A percentile compares a stretch with the other conserved stretches of the same genome.
These are phyloP conservation scores for Moniliella sp. DNA, from an alignment of 1,284 basidiomycete genomes.

Conservation along the genomic window DNA sequence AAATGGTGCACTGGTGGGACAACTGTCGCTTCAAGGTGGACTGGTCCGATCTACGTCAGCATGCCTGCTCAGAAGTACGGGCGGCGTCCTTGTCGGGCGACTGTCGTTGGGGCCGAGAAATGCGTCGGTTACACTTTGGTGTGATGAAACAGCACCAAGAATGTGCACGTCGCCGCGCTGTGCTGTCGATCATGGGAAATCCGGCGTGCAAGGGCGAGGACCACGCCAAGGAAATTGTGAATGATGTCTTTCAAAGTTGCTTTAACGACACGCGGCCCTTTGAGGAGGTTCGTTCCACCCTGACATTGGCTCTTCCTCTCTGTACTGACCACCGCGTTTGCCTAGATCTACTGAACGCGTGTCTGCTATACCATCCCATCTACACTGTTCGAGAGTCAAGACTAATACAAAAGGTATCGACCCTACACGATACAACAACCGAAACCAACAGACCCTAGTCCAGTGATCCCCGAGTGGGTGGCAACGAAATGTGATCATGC, in stretches of 20 bases:
- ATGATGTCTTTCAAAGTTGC: conserved; percentile 89
- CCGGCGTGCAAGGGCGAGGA: too few relatives aligned
- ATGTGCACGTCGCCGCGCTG: conserved; percentile 68
- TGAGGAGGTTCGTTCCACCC: conserved; percentile 88
- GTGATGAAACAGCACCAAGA: conserved; percentile 86
- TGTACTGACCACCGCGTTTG: too few relatives aligned
- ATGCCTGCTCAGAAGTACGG: conserved; percentile 85
- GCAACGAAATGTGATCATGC: too few relatives aligned
- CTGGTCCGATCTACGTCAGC: conserved; percentile 71
- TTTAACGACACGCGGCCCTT: conserved; percentile 86
- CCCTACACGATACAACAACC: too few relatives aligned
- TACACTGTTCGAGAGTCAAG: too few relatives aligned
- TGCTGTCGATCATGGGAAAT: conserved; percentile 56
- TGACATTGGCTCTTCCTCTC: too few relatives aligned
- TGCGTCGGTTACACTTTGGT: conserved; percentile 45
- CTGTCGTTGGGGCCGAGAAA: too few relatives aligned
- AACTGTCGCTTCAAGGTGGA: conserved; percentile 80
- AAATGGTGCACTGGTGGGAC: conserved; percentile 87
- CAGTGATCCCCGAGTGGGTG: too few relatives aligned
- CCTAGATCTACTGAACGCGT: too few relatives aligned
- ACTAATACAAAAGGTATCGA: too few relatives aligned
- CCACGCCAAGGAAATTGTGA: conserved; percentile 77
- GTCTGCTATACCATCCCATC: too few relatives aligned
- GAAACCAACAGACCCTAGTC: too few relatives aligned
- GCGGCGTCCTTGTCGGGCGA: conserved; percentile 90